Conservation (phyloP, 2,329 filamentous ascomycete genomes). For the Diatrype stigma region DNA sequence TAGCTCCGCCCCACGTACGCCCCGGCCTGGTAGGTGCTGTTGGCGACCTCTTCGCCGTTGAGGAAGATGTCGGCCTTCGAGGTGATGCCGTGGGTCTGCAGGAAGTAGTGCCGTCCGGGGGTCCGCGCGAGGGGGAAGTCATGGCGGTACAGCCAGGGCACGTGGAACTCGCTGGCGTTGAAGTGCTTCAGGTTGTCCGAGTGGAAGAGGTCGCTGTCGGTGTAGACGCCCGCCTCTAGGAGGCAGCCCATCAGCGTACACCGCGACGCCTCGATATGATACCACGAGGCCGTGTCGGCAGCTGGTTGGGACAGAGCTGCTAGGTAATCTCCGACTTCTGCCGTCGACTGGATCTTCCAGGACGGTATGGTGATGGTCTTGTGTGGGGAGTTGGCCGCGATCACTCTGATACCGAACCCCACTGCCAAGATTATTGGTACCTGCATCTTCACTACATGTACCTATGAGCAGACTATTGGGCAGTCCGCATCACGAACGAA, state of each 20-base stretch:
- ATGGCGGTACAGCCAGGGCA: slow-evolving; percentile 56
- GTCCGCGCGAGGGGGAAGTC: slow-evolving; percentile 40
- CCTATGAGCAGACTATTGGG: not conserved
- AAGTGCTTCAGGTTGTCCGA: slow-evolving; percentile 43
- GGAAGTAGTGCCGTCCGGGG: slow-evolving; percentile 40
- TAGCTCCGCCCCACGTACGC: slow-evolving; percentile 53
- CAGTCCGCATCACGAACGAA: not conserved
- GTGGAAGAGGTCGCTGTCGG: slow-evolving; percentile 51
- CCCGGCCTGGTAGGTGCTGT: slow-evolving; percentile 46
- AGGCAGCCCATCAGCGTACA: slow-evolving; percentile 56
- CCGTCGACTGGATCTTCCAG: slow-evolving; percentile 48
- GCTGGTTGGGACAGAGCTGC: slow-evolving; percentile 37
- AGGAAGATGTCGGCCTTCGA: slow-evolving; percentile 57
- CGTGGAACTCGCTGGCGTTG: slow-evolving; percentile 42
- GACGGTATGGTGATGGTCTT: slow-evolving; percentile 29
- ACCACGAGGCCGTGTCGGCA: slow-evolving; percentile 46
- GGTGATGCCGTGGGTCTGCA: slow-evolving; percentile 56
- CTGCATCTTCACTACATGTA: not conserved
- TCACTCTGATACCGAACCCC: slow-evolving; percentile 2
- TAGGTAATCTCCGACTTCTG: slow-evolving; percentile 31
- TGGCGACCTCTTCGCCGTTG: slow-evolving; percentile 50
- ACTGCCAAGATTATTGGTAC: not conserved
- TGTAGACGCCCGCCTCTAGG: slow-evolving; percentile 47
- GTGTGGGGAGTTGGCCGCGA: slow-evolving; percentile 11
- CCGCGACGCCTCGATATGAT: slow-evolving; percentile 40